phyloP scores from a whole-genome alignment of 2,329 filamentous ascomycete species.

The Penicillium sp. region DNA sequence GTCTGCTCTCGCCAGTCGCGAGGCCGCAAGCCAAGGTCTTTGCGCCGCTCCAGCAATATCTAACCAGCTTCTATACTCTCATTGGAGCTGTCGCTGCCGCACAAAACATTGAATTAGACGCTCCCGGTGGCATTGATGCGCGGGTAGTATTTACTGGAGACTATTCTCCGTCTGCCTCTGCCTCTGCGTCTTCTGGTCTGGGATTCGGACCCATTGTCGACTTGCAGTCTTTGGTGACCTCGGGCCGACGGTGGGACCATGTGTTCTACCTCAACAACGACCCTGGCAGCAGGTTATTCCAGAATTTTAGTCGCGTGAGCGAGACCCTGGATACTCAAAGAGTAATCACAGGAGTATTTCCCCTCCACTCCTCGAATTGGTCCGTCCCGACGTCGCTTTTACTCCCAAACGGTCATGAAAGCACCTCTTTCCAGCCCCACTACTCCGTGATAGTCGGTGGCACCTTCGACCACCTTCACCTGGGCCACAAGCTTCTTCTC shows the following conservation, averaged over 20 bases:
- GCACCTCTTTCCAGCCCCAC: conserved; percentile 40
- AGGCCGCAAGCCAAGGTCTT: conserved; percentile 62
- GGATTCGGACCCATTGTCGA: conserved; percentile 54
- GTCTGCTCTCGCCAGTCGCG: conserved; percentile 57
- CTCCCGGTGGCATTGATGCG: conserved; percentile 71
- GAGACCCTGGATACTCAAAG: conserved; percentile 23
- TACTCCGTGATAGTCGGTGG: conserved; percentile 78
- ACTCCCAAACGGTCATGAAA: conserved; percentile 19
- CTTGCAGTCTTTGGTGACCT: conserved; percentile 50
- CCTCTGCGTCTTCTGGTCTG: not conserved
- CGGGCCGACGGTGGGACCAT: conserved; percentile 33
- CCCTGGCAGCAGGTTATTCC: conserved; percentile 29
- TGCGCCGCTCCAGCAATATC: conserved; percentile 67
- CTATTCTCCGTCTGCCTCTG: conserved; percentile 32
- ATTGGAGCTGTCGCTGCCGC: conserved; percentile 71
- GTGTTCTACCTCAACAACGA: conserved; percentile 35
- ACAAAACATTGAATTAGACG: conserved; percentile 63
- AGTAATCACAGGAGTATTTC: conserved; percentile 19
- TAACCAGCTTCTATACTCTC: conserved; percentile 77
- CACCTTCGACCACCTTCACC: conserved; percentile 95
- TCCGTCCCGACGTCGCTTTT: conserved; percentile 24
- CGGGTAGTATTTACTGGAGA: conserved; percentile 74
- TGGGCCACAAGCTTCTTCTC: conserved; percentile 92
- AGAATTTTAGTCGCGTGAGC: conserved; percentile 40
- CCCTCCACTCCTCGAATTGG: conserved; percentile 28